These are phyloP conservation scores for Entomortierella parvispora DNA, from an alignment of 192 early-diverging fungal genomes.

Conservation along the genomic window DNA sequence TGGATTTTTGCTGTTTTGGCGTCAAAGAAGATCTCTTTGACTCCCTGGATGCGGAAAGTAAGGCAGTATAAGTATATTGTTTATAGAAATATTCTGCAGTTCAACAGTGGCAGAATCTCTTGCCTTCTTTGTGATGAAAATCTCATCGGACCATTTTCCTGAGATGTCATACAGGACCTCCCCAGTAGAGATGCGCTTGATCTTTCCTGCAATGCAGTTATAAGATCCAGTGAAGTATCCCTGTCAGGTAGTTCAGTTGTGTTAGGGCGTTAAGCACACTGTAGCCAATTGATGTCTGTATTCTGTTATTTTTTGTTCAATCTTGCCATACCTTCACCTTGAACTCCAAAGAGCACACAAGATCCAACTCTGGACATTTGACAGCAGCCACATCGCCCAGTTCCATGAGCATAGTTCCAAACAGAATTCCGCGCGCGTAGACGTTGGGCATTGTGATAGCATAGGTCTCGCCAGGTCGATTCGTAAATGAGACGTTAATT, in stretches of 20 bases:
- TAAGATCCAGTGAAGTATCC: constrained; percentile 81
- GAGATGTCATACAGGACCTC: constrained; percentile 82
- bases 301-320: no score
- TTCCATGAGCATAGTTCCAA: constrained; percentile 95
- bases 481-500: constrained; percentile 67
- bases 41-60: constrained; percentile 31
- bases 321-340: constrained; percentile 84
- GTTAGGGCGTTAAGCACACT: no score
- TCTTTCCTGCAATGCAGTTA: constrained; percentile 84
- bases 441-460: constrained; percentile 90
- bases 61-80: not conserved
- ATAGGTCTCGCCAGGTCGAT: constrained; percentile 80
- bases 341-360: constrained; percentile 88
- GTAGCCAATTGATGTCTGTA: no score
- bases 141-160: constrained; percentile 90
- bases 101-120: constrained; percentile 9
- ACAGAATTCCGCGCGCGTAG: constrained; percentile 92
- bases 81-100: not conserved
- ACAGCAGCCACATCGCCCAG: constrained; percentile 84
- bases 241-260: constrained; percentile 48
- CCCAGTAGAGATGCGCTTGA: constrained; percentile 77
- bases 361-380: constrained; percentile 76
- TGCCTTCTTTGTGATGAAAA: constrained; percentile 64
- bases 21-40: constrained; percentile 79
- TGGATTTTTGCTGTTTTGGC: constrained; percentile 68